These are phyloP conservation scores for Polysphondylium violaceum DNA, from an alignment of 78 protist genomes.

Conservation along the genomic window DNA sequence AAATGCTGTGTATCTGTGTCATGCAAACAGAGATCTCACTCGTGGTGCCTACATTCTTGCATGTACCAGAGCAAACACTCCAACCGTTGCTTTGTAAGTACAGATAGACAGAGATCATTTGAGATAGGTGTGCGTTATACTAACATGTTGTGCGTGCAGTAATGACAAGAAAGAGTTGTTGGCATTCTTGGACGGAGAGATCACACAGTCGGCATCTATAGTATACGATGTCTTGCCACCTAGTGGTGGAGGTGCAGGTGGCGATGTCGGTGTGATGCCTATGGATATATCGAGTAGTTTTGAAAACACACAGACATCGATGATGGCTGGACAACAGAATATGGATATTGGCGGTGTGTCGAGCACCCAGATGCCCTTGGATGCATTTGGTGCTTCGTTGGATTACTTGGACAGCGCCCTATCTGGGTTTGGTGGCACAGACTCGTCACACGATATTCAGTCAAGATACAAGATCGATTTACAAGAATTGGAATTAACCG, in stretches of 20 bases:
- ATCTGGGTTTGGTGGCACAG: too few relatives aligned
- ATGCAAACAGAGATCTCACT: constrained; percentile 14
- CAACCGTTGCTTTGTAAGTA: constrained; percentile 53
- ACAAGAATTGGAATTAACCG: constrained; percentile 19
- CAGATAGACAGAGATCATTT: not conserved
- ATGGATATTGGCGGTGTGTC: too few relatives aligned
- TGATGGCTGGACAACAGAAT: too few relatives aligned
- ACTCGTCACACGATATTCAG: too few relatives aligned
- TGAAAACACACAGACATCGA: too few relatives aligned
- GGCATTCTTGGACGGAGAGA: constrained; percentile 43
- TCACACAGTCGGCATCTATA: constrained; percentile 11
- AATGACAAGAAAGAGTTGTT: constrained; percentile 70
- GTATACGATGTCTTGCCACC: constrained; percentile 16
- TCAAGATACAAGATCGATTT: not conserved
- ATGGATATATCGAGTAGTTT: too few relatives aligned
- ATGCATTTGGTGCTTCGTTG: too few relatives aligned
- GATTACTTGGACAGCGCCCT: too few relatives aligned
- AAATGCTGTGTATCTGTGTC: constrained; percentile 49
- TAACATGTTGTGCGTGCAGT: not conserved
- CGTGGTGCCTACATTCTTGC: constrained; percentile 71
- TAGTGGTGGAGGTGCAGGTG: not conserved
- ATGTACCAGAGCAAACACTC: constrained; percentile 12
- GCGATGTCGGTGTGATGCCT: too few relatives aligned
- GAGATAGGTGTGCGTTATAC: not conserved
- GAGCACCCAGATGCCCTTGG: too few relatives aligned